Evolutionary conservation across 108 stramenopile genomes (phyloP), one percentile per base, ranked within the genome.

Genomic region (Halocafeteria seosinensis): DNA sequence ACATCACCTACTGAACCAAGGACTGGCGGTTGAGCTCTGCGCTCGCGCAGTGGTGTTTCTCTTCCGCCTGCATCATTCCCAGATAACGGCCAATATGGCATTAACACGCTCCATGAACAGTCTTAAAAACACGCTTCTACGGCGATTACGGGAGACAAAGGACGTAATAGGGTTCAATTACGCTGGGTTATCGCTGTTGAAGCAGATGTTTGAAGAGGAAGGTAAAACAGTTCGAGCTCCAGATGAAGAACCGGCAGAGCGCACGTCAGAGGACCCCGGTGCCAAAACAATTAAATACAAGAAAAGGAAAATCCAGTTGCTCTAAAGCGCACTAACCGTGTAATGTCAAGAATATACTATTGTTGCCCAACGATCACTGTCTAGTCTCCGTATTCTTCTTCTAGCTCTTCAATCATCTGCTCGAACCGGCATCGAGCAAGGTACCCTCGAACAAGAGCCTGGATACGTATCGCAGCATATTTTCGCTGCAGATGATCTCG

Each of bases 1-100:
- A 13, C 82, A 81, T 29, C 37, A 81, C 34, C 73, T 83, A 4
- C 57, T 88, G 55, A 62, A 76, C 47, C 58, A 63, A 33, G 85
- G 85, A 33, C 76, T 73, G 38, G 87, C 83, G 33, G 79, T 86
- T n/a, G 89, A 88, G 51, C 64, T 86, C 50, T 87, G 86, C 63
- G 64, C 81, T 26, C 77, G 81, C 50, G 77, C 76, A 24, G 76
- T 81, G 34, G 69, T 86, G n/a, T 83, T 84, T 64, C 37, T 85
- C 61, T 73, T 91, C 37, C 84, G 81, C 60, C 73, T 73, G 6
- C 87, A 87, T 66, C 83, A 84, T 5, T 13, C 57, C 12, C 57
- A 59, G 57, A 11, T 59, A 11, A 35, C n/a, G 57, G 27, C 17
- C 8, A 47, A 17, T 21, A n/a, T n/a, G 42, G 21, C 17, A 17